These are phyloP conservation scores for Peniophora sp. DNA, from an alignment of 1,284 basidiomycete genomes.

Conservation along the genomic window DNA sequence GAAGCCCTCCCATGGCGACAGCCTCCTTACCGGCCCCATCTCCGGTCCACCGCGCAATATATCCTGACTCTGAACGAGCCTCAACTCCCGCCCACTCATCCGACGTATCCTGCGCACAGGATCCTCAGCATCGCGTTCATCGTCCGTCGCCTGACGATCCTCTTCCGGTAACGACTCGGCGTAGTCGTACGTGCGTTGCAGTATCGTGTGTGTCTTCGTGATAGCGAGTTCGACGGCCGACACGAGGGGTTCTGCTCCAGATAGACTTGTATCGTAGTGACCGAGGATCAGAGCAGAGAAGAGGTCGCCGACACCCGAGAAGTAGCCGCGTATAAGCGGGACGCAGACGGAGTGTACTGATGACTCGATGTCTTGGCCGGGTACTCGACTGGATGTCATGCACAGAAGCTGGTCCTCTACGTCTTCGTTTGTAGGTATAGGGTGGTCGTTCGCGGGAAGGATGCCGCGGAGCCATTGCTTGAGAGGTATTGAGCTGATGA, in stretches of 20 bases:
- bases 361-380: slow-evolving; percentile 19
- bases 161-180: slow-evolving; percentile 47
- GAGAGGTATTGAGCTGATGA: slow-evolving; percentile 85
- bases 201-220: slow-evolving; percentile 79
- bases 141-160: slow-evolving; percentile 56
- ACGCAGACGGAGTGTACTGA: slow-evolving; percentile 65
- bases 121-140: slow-evolving; percentile 61
- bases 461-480: slow-evolving; percentile 42
- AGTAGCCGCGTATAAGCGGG: slow-evolving; percentile 84
- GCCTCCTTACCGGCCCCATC: slow-evolving; percentile 17
- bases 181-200: slow-evolving; percentile 62
- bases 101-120: slow-evolving; percentile 59
- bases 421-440: slow-evolving; percentile 19
- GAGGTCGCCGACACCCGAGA: slow-evolving; percentile 93
- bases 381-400: slow-evolving; percentile 52
- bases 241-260: slow-evolving; percentile 31
- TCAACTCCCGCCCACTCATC: slow-evolving; percentile 78
- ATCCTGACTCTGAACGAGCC: slow-evolving; percentile 71
- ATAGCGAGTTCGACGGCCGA: slow-evolving; percentile 66
- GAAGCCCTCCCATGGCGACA: slow-evolving; percentile 32
- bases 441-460: slow-evolving; percentile 30
- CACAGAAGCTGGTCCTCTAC: slow-evolving; percentile 57
- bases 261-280: slow-evolving; percentile 47
- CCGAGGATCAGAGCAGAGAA: slow-evolving; percentile 92
- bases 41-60: slow-evolving; percentile 29